Base-by-base conservation (phyloP, 805 yeast genomes). In the Zygoascus ofunaensis region DNA sequence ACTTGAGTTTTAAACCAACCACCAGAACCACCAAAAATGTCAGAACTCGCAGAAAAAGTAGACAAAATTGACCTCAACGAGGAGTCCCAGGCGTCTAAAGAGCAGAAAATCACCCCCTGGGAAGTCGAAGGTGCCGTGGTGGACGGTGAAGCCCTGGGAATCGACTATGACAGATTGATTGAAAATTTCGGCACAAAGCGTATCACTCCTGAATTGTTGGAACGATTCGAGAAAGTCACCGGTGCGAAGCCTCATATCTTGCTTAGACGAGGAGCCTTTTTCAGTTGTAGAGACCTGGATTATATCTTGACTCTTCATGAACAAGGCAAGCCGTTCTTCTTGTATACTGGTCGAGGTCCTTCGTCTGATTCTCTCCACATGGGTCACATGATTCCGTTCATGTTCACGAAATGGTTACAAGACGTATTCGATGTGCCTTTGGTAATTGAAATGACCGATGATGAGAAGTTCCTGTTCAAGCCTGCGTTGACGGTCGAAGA, bases 81-180 rank as follows among this genome's bases (percentile, higher is more conserved):
- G 22, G 18, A 19, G 14, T 7, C 12, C 14, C 38, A 22, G 7
- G 32, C 40, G 3, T 44, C 44, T 35, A 45, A 38, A 23, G 60
- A 53, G 26, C 89, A 81, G 60, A 71, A 68, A 30, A 72, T 83
- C 48, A 92, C 98, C 1, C 98, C 98, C 40, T 92, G 98, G 98
- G 98, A 92, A 62, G 98, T 92, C 24, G 95, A 85, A 65, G 98
- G 97, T 47, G 97, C 97, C 2, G 94, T 90, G 39, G 96, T 87
- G 46, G 94, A 89, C 56, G 98, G 98, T 44, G 71, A 81, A 55
- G 77, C 83, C n/a, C 89, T 83, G 62, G 87, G 79, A 22, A 89
- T 92, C 54, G 95, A 92, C 68, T 92, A 92, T 61, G 90, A 86
- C 47, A 87, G 87, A 66, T 72, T 92, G 53, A 83, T 87, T 56